Percentiles rank a stretch among this genome's conserved stretches.
phyloP scores from a whole-genome alignment of 2,329 filamentous ascomycete species.

The Diaporthe velutina region DNA sequence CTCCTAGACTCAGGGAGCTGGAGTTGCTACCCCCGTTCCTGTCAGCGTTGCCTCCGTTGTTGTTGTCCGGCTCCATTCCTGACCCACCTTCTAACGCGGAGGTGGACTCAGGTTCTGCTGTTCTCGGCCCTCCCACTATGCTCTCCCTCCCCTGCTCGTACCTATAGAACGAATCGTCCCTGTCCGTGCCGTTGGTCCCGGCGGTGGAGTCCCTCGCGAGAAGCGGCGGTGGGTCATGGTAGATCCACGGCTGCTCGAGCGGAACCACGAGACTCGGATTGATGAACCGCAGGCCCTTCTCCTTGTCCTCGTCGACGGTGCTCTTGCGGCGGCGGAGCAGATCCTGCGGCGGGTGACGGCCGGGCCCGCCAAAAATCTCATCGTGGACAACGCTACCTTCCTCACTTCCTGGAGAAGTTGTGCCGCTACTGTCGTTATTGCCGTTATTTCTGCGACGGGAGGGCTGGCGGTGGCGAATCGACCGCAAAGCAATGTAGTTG shows the following conservation, averaged over 20 bases:
- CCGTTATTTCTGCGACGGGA: constrained; percentile 64
- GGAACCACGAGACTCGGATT: constrained; percentile 81
- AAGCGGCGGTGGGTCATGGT: constrained; percentile 64
- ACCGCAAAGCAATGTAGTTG: constrained; percentile 90
- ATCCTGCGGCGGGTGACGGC: constrained; percentile 51
- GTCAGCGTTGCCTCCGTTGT: not conserved
- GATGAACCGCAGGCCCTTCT: constrained; percentile 78
- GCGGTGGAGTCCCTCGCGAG: constrained; percentile 39
- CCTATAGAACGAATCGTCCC: constrained; percentile 23
- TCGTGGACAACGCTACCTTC: constrained; percentile 46
- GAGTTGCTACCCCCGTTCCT: constrained; percentile 52
- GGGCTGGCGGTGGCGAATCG: constrained; percentile 70
- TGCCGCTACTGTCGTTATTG: constrained; percentile 53
- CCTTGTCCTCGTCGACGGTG: constrained; percentile 79
- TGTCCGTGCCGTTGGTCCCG: not conserved
- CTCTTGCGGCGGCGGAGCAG: constrained; percentile 65
- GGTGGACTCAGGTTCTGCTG: not conserved
- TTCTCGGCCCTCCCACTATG: constrained; percentile 15
- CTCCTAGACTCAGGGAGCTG: constrained; percentile 61
- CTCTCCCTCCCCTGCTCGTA: constrained; percentile 37
- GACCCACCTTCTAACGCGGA: not conserved
- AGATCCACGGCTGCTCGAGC: constrained; percentile 80
- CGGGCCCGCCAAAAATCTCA: constrained; percentile 52
- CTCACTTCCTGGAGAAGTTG: not conserved
- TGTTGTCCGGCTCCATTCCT: not conserved